Base-by-base conservation (phyloP, 495 filamentous ascomycete species). In the Aspergillus nanangensis region DNA sequence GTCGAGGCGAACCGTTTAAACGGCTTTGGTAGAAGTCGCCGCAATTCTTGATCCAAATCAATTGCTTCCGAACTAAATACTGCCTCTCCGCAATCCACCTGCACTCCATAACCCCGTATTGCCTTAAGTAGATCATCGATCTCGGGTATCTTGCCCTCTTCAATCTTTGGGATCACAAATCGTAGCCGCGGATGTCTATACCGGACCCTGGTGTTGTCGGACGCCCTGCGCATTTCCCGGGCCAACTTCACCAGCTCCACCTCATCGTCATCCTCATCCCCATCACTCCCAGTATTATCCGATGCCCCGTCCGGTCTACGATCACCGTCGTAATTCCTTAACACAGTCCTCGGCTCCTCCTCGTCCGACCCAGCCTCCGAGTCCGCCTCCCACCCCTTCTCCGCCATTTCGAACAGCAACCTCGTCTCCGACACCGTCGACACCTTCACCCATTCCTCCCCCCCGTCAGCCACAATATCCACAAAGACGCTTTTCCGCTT, bases 381-480 rank as follows among this genome's bases (percentile, higher is more conserved):
- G 50, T 71, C 71, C 14, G 57, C 62, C 52, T 80, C 78, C 77
- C 79, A 82, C 5, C 78, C 78, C 37, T 76, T 78, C 61, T 82
- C 75, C n/a, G 80, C 80, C 56, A 83, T 75, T 42, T 83, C 80
- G 48, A 80, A 76, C 33, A 81, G 55, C 22, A 84, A 59, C 41
- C 80, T 71, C 32, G 58, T 71, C 47, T 78, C 72, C 44, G 78
- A 77, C 22, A 82, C 62, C 19, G 77, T 82, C 38, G 75, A 81
- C 2, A 83, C 76, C 51, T 82, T 84, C 49, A 82, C 72, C 80
- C 80, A 81, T 52, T 77, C 70, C 53, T 67, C 63, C 39, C 77
- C 77, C 56, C 77, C 69, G 57, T 73, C 67, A 1, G 77, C 72
- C 29, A 79, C 48, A 35, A 58, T 63, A 40, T 62, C 64, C 9